Evolutionary conservation across 257 asterid genomes (phyloP).

Genomic region (Solanum gracilifrons): DNA sequence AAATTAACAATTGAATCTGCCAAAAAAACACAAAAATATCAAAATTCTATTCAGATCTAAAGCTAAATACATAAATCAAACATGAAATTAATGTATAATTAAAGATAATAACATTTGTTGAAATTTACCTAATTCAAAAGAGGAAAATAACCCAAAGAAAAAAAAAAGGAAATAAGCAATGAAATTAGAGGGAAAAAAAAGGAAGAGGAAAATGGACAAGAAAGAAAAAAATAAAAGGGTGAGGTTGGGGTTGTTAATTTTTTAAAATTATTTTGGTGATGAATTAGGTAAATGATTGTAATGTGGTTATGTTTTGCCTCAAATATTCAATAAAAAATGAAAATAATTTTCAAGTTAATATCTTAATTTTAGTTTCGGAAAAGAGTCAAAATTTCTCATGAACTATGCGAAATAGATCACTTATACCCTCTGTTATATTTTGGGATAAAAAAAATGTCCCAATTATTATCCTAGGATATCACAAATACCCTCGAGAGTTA

Average conservation of each 20-base stretch:
- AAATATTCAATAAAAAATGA: too few species aligned
- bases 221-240: not conserved
- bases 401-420: too few species aligned
- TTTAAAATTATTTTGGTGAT: not conserved
- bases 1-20: not conserved
- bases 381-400: too few species aligned
- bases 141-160: not conserved
- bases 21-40: not conserved
- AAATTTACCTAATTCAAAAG: not conserved
- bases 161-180: not conserved
- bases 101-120: not conserved
- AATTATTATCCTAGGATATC: fast-evolving
- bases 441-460: not conserved
- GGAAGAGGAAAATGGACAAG: not conserved
- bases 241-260: not conserved
- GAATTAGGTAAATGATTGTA: not conserved
- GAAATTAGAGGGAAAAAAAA: not conserved
- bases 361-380: not conserved
- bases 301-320: not conserved
- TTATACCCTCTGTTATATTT: fast-evolving
- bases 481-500: not conserved
- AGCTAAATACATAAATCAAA: not conserved
- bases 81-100: not conserved
- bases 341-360: too few species aligned
- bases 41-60: not conserved